Evolutionary conservation across 1,139 yeast species (phyloP).

Genomic region (Yamadazyma oceani): DNA sequence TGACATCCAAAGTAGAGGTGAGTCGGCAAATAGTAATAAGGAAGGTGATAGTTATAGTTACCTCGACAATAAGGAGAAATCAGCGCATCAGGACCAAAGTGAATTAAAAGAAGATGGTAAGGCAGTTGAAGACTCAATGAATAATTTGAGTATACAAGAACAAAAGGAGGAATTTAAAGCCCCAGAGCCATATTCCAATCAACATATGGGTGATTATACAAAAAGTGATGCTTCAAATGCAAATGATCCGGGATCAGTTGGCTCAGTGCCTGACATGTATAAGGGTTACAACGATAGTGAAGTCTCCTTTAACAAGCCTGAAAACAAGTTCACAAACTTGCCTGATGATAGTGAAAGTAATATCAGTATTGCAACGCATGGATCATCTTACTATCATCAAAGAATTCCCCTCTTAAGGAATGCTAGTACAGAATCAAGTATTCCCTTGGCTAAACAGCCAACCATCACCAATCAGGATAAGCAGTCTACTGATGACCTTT

Average conservation of each 20-base stretch:
- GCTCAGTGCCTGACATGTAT: background rate
- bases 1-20: conserved; percentile 3
- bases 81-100: too few species aligned
- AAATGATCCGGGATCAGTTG: background rate
- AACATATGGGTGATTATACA: too few species aligned
- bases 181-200: too few species aligned
- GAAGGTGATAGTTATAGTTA: too few species aligned
- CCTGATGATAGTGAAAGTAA: conserved; percentile 17
- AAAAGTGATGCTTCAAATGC: too few species aligned
- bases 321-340: conserved; percentile 2
- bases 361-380: conserved; percentile 23
- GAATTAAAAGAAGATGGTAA: background rate
- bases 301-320: background rate
- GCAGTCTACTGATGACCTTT: conserved; percentile 19
- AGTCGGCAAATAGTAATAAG: background rate
- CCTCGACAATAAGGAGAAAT: too few species aligned
- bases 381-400: conserved; percentile 26
- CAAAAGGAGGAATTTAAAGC: too few species aligned
- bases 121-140: background rate
- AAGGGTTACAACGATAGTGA: background rate
- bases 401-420: conserved; percentile 32
- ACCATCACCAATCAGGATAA: conserved; percentile 10
- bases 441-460: conserved; percentile 14
- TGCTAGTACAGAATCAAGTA: conserved; percentile 25
- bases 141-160: background rate